phyloP scores from a whole-genome alignment of 1,284 basidiomycete species.

The Naganishia cerealis region DNA sequence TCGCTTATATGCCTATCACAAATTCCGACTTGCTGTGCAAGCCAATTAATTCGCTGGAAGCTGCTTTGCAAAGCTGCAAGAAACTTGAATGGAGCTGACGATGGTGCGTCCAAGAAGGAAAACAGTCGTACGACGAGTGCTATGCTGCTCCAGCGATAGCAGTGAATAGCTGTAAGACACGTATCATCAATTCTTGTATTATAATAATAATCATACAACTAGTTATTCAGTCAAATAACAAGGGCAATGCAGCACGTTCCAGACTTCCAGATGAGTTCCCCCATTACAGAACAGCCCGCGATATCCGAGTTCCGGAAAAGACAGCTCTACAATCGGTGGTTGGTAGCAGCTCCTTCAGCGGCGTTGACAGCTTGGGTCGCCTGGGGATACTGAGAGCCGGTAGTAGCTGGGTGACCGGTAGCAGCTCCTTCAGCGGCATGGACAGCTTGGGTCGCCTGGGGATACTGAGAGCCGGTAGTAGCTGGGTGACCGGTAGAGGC shows the following conservation, averaged over 20 bases:
- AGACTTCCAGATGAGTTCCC: constrained; percentile 1
- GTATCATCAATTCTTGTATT: constrained; percentile 22
- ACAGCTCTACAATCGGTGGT: background rate
- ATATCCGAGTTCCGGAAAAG: background rate
- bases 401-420: constrained; percentile 45
- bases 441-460: constrained; percentile 15
- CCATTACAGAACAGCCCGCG: background rate
- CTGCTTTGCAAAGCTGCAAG: background rate
- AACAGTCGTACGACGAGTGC: too few species aligned
- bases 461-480: constrained; percentile 44
- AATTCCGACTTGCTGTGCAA: background rate
- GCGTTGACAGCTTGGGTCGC: background rate
- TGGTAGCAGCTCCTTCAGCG: constrained; percentile 13
- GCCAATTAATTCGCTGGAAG: too few species aligned
- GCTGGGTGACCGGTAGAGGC: constrained; percentile 43
- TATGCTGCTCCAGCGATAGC: too few species aligned
- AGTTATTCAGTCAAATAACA: constrained; percentile 5
- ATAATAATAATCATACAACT: constrained; percentile 21
- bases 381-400: constrained; percentile 44
- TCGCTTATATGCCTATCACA: background rate
- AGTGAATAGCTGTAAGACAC: background rate
- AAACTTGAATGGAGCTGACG: background rate
- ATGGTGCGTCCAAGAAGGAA: background rate
- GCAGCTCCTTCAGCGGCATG: constrained; percentile 17
- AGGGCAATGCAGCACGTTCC: constrained; percentile 4